Percentiles rank a stretch among this genome's conserved stretches.
Conservation (phyloP, 306 rosid species). For the Senna siamea region DNA sequence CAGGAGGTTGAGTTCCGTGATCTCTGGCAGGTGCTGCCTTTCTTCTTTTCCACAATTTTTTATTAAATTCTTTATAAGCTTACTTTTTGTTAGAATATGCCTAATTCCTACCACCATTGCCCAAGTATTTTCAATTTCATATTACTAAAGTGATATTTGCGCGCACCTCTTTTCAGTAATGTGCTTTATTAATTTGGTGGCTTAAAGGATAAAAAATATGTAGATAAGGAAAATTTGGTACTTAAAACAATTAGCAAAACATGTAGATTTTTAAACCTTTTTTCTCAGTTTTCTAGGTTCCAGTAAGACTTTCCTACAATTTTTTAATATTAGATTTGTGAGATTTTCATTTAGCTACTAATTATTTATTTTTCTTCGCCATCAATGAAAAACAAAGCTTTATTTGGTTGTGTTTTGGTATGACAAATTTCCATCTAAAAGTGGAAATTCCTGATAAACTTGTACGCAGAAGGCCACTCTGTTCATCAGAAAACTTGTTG, state of each 20-base stretch:
- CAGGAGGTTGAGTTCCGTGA: conserved; percentile 75
- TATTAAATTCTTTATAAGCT: conserved; percentile 8
- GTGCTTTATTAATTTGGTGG: not conserved
- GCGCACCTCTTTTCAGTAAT: conserved; percentile 9
- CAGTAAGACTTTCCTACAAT: conserved; percentile 17
- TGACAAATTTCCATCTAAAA: conserved; percentile 21
- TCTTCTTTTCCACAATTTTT: conserved; percentile 28
- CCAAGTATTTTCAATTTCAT: not conserved
- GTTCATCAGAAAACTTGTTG: conserved; percentile 2
- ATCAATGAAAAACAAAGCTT: not conserved
- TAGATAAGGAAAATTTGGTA: conserved; percentile 12
- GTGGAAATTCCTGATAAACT: not conserved
- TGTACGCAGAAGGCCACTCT: conserved; percentile 9
- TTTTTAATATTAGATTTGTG: not conserved
- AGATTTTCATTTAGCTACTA: not conserved
- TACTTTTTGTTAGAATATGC: conserved; percentile 23
- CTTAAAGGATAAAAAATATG: conserved; percentile 13
- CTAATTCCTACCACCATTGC: conserved; percentile 3
- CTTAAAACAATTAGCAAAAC: not conserved
- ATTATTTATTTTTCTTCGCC: conserved; percentile 8
- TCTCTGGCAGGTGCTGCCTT: conserved; percentile 86
- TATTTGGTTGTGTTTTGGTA: conserved; percentile 16
- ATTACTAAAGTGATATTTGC: conserved; percentile 26
- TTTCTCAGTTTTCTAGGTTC: not conserved
- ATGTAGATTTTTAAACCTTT: conserved; percentile 7